Evolutionary conservation across 1,284 basidiomycete genomes (phyloP).

Genomic region (Neotropicomus parvogracilis): DNA sequence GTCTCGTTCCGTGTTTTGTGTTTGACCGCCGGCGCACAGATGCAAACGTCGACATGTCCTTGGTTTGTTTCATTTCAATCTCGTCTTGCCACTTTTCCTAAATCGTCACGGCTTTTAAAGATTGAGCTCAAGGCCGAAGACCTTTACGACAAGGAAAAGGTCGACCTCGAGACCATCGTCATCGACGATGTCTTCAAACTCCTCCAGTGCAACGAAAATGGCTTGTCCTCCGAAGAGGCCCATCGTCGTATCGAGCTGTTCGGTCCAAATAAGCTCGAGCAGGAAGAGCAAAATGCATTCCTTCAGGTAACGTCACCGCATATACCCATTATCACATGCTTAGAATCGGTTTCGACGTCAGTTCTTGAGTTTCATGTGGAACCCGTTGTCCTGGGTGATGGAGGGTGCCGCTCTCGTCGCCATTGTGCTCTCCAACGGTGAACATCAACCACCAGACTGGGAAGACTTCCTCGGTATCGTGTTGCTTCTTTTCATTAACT

Average conservation of each 20-base stretch:
- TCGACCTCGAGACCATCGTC: constrained; percentile 95
- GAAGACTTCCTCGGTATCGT: constrained; percentile 97
- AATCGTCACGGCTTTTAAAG: constrained; percentile 34
- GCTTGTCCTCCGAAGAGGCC: constrained; percentile 77
- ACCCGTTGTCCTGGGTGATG: constrained; percentile 99
- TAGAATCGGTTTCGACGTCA: constrained; percentile 37
- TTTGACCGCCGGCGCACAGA: constrained; percentile 42
- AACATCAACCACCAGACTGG: constrained; percentile 87
- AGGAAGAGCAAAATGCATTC: constrained; percentile 83
- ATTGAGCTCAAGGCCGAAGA: constrained; percentile 93
- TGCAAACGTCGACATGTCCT: constrained; percentile 84
- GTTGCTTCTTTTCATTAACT: constrained; percentile 90
- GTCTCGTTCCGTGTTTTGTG: neutral
- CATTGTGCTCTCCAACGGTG: constrained; percentile 94
- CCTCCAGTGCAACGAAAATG: constrained; percentile 82
- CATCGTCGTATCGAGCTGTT: constrained; percentile 88
- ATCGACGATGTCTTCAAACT: constrained; percentile 97
- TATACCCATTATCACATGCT: neutral
- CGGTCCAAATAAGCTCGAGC: constrained; percentile 94
- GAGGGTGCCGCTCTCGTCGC: constrained; percentile 96
- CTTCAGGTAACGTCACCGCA: constrained; percentile 55
- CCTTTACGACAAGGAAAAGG: constrained; percentile 97
- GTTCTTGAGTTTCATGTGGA: constrained; percentile 99
- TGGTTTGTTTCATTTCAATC: constrained; percentile 39
- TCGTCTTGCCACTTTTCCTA: neutral